Base-by-base conservation (phyloP, 768 basidiomycete genomes). In the Leucosporidium yakuticum region DNA sequence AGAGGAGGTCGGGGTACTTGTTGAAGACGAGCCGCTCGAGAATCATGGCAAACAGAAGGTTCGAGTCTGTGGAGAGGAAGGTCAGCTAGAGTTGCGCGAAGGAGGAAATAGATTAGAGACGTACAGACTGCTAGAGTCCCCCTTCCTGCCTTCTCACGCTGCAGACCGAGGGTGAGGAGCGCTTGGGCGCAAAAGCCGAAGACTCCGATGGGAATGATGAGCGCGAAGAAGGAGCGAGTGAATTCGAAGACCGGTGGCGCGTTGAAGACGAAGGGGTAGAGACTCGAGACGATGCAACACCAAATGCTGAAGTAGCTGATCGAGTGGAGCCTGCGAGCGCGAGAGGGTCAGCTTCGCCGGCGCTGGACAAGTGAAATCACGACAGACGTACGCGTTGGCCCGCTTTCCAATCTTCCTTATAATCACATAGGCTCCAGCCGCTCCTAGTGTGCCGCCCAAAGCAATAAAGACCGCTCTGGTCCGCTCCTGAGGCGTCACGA, bases 391-490 rank as follows among this genome's bases (percentile, higher is more conserved):
- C 1, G 90, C 81, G 71, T 88, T 87, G 1, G 90, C 90, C 7
- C 87, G 82, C 66, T 83, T 86, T 0, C 91, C 90, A 48, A 92
- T 88, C 1, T 84, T 84, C 15, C 89, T 84, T 32, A 87, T 82
- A 5, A 80, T 77, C 0, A 82, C 81, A 68, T 83, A 87, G 29
- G 90, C 88, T 2, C 85, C 84, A 20, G 87, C 84, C 0, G 84
- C 80, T 1, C 87, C 86, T 0, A 85, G 39, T 0, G 90, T 87
- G n/a, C 87, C 85, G 9, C 87, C 53, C 27, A 91, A 78, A 1
- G 85, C 84, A 36, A 86, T 87, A 82, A 50, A 59, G 61, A 68
- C 61, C 7, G 59, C 72, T 0, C 34, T n/a, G 19, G 65, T 29
- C 2, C 73, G 57, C 55, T 72, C 66, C 17, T 61, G 63, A 1